Conservation (phyloP, 2,329 filamentous ascomycete species). For the Sarocladium brachiariae region DNA sequence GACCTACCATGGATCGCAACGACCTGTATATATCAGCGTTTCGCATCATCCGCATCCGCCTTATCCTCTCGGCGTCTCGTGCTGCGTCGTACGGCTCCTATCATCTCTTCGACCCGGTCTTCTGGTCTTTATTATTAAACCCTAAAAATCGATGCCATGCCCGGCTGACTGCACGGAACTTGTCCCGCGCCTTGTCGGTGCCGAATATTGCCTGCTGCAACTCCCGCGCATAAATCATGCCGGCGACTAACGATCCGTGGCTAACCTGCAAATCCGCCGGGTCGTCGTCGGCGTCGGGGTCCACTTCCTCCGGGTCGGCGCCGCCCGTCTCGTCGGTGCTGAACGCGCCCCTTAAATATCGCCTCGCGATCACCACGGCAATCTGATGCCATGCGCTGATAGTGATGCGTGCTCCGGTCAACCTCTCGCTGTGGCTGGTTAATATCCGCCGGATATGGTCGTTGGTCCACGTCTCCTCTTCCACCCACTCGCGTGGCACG, state of each 20-base stretch:
- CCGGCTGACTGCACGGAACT: conserved; percentile 11
- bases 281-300: background rate
- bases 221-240: conserved; percentile 11
- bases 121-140: background rate
- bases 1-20: background rate
- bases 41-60: background rate
- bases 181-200: background rate
- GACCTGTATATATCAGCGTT: background rate
- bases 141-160: conserved; percentile 12
- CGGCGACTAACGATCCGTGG: conserved; percentile 9
- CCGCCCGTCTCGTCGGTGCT: background rate
- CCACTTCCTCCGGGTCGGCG: background rate
- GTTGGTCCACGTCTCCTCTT: background rate
- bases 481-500: background rate
- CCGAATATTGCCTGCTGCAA: conserved; percentile 8
- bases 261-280: conserved; percentile 10
- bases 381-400: background rate
- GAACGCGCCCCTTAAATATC: conserved; percentile 7
- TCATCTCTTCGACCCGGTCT: background rate
- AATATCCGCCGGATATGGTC: background rate
- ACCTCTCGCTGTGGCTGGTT: background rate
- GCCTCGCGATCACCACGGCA: conserved; percentile 9
- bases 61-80: background rate
- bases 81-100: background rate
- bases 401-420: background rate